phyloP scores from a whole-genome alignment of 2,329 filamentous ascomycete species.

The Capronia coronata region DNA sequence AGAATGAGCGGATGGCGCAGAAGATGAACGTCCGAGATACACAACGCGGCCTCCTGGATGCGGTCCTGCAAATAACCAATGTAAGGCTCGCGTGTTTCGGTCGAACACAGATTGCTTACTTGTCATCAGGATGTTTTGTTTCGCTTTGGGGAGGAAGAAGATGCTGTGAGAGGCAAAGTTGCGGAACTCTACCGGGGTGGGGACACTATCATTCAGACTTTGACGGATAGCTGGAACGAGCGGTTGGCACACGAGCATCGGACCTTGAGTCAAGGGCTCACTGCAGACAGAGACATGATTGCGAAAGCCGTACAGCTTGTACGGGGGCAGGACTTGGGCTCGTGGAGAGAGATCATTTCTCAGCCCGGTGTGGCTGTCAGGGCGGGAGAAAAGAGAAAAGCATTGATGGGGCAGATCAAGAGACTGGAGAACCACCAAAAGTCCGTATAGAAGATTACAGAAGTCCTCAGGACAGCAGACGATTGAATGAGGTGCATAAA shows the following conservation, averaged over 20 bases:
- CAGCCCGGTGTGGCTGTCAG: background rate
- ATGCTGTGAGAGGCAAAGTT: constrained; percentile 14
- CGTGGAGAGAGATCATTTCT: constrained; percentile 3
- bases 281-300: constrained; percentile 10
- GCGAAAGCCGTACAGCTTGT: constrained; percentile 10
- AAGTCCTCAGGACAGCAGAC: background rate
- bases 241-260: constrained; percentile 15
- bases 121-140: constrained; percentile 17
- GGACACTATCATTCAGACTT: constrained; percentile 9
- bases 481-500: background rate
- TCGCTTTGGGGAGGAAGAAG: constrained; percentile 21
- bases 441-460: background rate
- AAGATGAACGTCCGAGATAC: constrained; percentile 7
- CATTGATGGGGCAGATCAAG: constrained; percentile 5
- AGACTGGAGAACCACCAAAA: constrained; percentile 1
- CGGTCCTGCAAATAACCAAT: constrained; percentile 17
- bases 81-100: background rate
- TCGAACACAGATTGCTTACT: constrained; percentile 1
- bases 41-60: constrained; percentile 14
- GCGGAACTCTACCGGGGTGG: constrained; percentile 10
- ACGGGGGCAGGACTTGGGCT: background rate
- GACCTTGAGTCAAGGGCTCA: constrained; percentile 1
- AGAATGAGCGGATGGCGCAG: background rate
- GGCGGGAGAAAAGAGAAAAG: constrained; percentile 1
- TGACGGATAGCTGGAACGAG: constrained; percentile 19